Evolutionary conservation across 306 rosid species (phyloP).

Genomic region (Sophora flavescens): DNA sequence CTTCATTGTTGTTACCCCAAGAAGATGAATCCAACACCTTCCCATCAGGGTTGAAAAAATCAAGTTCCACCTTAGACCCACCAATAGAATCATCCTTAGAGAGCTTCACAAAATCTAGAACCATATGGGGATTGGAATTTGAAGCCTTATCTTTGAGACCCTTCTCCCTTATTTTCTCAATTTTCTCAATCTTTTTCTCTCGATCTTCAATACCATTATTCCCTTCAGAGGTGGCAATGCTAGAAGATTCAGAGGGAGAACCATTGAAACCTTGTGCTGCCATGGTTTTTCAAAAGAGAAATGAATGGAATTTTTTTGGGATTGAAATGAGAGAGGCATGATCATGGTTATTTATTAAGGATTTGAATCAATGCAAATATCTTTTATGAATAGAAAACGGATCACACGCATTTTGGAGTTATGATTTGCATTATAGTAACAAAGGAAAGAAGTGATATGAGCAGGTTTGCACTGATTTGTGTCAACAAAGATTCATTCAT

Average conservation of each 20-base stretch:
- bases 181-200: conserved; percentile 22
- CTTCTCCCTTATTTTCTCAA: conserved; percentile 41
- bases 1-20: background rate
- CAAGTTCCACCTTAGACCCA: conserved; percentile 38
- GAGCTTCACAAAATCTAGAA: conserved; percentile 53
- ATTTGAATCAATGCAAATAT: conserved; percentile 52
- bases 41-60: conserved; percentile 42
- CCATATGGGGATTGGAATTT: conserved; percentile 26
- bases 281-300: conserved; percentile 36
- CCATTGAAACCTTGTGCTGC: background rate
- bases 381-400: conserved; percentile 42
- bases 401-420: conserved; percentile 46
- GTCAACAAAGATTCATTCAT: conserved; percentile 4
- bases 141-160: background rate
- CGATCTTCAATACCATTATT: background rate
- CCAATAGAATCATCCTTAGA: conserved; percentile 20
- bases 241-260: conserved; percentile 54
- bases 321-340: conserved; percentile 7
- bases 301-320: background rate
- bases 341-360: conserved; percentile 46
- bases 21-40: background rate
- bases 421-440: conserved; percentile 39
- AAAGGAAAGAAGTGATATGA: conserved; percentile 23
- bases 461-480: conserved; percentile 20
- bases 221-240: conserved; percentile 47